These are phyloP conservation scores for Acacia pycnantha DNA, from an alignment of 331 rosid species.

Conservation along the genomic window DNA sequence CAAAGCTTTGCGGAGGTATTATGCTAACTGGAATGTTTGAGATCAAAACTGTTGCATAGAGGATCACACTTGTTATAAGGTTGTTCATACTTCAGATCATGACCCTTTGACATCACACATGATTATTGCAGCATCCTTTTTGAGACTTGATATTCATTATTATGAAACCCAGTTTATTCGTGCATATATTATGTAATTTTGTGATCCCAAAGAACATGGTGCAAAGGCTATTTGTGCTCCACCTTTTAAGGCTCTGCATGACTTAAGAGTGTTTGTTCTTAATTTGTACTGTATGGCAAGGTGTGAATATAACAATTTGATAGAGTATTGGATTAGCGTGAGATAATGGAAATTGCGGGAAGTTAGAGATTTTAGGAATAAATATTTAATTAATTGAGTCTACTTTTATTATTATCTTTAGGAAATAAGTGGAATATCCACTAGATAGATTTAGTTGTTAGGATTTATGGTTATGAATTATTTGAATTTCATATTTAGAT, in stretches of 20 bases:
- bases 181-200: background rate
- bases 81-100: constrained; percentile 2
- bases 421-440: too few relatives aligned
- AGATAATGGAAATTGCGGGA: too few relatives aligned
- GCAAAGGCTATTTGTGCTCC: background rate
- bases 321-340: too few relatives aligned
- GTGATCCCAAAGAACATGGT: background rate
- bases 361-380: too few relatives aligned
- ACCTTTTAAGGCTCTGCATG: background rate
- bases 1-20: constrained; percentile 93
- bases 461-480: too few relatives aligned
- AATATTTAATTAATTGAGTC: too few relatives aligned
- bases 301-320: background rate
- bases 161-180: background rate
- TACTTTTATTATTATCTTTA: too few relatives aligned
- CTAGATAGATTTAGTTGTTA: too few relatives aligned
- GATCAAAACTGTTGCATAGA: background rate
- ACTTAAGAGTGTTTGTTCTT: background rate
- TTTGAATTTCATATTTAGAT: too few relatives aligned
- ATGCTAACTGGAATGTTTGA: constrained; percentile 15
- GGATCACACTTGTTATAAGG: constrained; percentile 8
- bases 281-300: background rate
- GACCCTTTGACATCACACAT: background rate
- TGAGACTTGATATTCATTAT: background rate
- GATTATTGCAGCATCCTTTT: background rate